Evolutionary conservation across 1,284 basidiomycete genomes (phyloP).

Genomic region (Apiotrichum siamense): DNA sequence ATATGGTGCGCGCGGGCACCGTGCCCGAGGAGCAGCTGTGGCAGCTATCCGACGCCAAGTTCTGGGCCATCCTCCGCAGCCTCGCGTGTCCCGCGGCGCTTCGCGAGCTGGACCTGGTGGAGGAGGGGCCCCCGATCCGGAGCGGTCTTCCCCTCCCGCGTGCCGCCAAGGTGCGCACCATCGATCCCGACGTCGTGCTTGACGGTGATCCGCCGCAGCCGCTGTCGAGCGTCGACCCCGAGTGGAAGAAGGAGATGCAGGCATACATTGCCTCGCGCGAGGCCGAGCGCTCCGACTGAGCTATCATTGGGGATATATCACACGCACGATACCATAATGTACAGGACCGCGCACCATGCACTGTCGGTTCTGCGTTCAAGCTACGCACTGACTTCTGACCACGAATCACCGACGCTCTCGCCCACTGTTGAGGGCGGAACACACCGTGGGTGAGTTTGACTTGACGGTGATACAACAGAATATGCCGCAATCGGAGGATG

Average conservation of each 20-base stretch:
- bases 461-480: too few relatives aligned
- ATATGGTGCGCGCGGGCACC: conserved; percentile 1
- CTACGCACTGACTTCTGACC: too few relatives aligned
- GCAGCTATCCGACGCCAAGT: conserved; percentile 10
- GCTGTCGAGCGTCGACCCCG: not conserved
- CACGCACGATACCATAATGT: too few relatives aligned
- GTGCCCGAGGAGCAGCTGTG: conserved; percentile 10
- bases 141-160: not conserved
- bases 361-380: too few relatives aligned
- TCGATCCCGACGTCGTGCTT: conserved; percentile 13
- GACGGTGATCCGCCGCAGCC: not conserved
- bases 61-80: conserved; percentile 7
- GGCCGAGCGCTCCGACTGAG: not conserved
- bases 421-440: too few relatives aligned
- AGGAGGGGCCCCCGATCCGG: not conserved
- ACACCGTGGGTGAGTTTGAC: too few relatives aligned
- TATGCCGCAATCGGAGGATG: too few relatives aligned
- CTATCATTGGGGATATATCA: not conserved
- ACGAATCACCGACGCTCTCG: too few relatives aligned
- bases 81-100: not conserved
- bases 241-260: conserved; percentile 6
- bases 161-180: conserved; percentile 10
- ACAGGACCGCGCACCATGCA: too few relatives aligned
- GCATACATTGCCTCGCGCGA: conserved; percentile 8
- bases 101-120: conserved; percentile 2